phyloP scores from a whole-genome alignment of 805 yeast species.

The Candida vartiovaarae region DNA sequence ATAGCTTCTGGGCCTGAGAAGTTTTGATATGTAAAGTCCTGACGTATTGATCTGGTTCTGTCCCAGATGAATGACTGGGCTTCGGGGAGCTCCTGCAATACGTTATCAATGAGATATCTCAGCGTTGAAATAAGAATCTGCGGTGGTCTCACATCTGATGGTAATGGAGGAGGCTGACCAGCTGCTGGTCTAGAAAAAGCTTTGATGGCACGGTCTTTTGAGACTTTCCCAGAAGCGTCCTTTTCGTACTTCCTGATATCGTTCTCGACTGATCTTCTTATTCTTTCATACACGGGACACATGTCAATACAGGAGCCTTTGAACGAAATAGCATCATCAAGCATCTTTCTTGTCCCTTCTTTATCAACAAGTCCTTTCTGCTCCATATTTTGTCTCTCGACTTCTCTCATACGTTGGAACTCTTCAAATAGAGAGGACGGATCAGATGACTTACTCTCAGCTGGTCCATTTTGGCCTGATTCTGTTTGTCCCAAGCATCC shows the following conservation, averaged over 20 bases:
- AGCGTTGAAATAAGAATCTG: constrained; percentile 58
- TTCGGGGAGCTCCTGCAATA: constrained; percentile 65
- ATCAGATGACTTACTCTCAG: constrained; percentile 45
- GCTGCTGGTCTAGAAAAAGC: constrained; percentile 97
- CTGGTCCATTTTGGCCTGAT: constrained; percentile 53
- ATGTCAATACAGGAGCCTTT: constrained; percentile 85
- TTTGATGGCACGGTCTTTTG: constrained; percentile 63
- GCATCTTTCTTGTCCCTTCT: constrained; percentile 71
- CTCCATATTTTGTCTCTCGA: constrained; percentile 77
- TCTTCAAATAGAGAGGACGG: constrained; percentile 68
- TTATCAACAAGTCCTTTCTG: constrained; percentile 75
- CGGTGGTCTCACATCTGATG: constrained; percentile 97
- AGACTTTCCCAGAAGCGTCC: constrained; percentile 47
- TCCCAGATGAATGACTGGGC: constrained; percentile 94
- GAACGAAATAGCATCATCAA: constrained; percentile 84
- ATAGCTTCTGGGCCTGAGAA: constrained; percentile 90
- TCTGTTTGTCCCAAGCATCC: constrained; percentile 68
- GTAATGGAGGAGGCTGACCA: constrained; percentile 96
- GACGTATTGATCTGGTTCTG: constrained; percentile 91
- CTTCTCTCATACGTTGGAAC: constrained; percentile 64
- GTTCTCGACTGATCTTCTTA: constrained; percentile 79
- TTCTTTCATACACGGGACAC: constrained; percentile 94
- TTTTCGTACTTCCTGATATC: constrained; percentile 76
- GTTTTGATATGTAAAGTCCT: constrained; percentile 94
- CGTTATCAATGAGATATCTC: constrained; percentile 58